Conservation (phyloP, 2,329 filamentous ascomycete species). For the Mycosphaerella arachidis region DNA sequence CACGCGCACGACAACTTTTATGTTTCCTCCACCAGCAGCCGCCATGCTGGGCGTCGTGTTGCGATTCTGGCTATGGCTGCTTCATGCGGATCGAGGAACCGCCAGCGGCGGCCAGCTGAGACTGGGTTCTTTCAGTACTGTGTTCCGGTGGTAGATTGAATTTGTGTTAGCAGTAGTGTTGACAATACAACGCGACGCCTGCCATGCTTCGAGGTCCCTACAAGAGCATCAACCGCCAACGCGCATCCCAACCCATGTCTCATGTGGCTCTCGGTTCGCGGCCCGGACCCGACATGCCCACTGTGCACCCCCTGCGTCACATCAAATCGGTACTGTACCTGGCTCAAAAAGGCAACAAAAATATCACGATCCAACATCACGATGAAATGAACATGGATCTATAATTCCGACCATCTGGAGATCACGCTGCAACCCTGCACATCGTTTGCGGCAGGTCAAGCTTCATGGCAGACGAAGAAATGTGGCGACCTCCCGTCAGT, state of each 20-base stretch:
- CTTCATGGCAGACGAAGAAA: constrained; percentile 34
- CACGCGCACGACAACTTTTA: constrained; percentile 98
- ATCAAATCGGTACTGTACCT: background rate
- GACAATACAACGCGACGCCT: no score
- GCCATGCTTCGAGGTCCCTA: no score
- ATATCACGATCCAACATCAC: background rate
- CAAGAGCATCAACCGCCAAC: no score
- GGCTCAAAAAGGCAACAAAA: background rate
- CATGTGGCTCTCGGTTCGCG: background rate
- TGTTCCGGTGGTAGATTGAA: background rate
- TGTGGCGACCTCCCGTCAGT: constrained; percentile 77
- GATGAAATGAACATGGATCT: constrained; percentile 8
- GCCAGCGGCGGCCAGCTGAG: constrained; percentile 11
- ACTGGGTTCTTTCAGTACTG: no score
- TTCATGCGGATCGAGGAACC: constrained; percentile 3
- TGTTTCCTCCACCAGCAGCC: constrained; percentile 74
- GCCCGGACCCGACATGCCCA: background rate
- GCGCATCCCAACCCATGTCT: no score
- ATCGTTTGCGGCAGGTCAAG: background rate
- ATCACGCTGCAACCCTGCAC: no score
- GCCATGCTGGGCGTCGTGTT: constrained; percentile 20
- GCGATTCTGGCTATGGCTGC: constrained; percentile 1
- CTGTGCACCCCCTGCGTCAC: background rate
- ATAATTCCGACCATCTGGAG: no score
- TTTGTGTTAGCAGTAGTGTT: background rate